Percentiles rank a stretch among this genome's conserved stretches.
Conservation (phyloP, 2,329 filamentous ascomycete genomes). For the Phyllosticta capitalensis region DNA sequence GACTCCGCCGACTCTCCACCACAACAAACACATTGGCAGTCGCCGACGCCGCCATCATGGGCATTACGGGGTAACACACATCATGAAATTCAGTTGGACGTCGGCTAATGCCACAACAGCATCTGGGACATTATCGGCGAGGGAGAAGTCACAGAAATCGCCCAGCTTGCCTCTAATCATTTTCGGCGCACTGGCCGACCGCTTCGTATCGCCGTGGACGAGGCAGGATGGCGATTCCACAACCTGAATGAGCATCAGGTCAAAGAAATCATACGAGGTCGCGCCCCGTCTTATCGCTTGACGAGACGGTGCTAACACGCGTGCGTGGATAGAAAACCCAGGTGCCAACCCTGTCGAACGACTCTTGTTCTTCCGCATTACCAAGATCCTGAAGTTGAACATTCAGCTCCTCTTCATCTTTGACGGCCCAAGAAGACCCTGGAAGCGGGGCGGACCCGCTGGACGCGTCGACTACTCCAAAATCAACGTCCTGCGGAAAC, state of each 20-base stretch:
- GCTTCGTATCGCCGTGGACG: slow-evolving; percentile 34
- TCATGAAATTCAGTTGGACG: background rate
- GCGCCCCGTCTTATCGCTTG: slow-evolving; percentile 5
- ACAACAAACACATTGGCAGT: too few species aligned
- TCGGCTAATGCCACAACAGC: slow-evolving; percentile 1
- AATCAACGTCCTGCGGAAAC: slow-evolving; percentile 25
- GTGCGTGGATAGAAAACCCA: slow-evolving; percentile 14
- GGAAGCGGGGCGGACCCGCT: slow-evolving; percentile 25
- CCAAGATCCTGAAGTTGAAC: slow-evolving; percentile 39
- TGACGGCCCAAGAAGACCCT: slow-evolving; percentile 39
- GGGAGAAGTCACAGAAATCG: slow-evolving; percentile 26
- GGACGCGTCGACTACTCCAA: slow-evolving; percentile 26
- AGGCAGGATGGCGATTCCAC: slow-evolving; percentile 36
- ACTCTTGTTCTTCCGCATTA: slow-evolving; percentile 31
- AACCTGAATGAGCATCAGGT: slow-evolving; percentile 30
- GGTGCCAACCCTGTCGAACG: slow-evolving; percentile 35
- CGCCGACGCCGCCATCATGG: slow-evolving; percentile 4
- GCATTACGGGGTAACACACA: slow-evolving; percentile 12
- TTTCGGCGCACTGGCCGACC: slow-evolving; percentile 26
- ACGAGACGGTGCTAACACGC: background rate
- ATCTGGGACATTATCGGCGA: slow-evolving; percentile 32
- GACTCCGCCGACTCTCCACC: background rate
- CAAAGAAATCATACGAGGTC: slow-evolving; percentile 27
- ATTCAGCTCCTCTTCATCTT: slow-evolving; percentile 47
- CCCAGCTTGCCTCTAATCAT: slow-evolving; percentile 30